Base-by-base conservation (phyloP, 176 grass and related monocot species). In the Carex littledalei region DNA sequence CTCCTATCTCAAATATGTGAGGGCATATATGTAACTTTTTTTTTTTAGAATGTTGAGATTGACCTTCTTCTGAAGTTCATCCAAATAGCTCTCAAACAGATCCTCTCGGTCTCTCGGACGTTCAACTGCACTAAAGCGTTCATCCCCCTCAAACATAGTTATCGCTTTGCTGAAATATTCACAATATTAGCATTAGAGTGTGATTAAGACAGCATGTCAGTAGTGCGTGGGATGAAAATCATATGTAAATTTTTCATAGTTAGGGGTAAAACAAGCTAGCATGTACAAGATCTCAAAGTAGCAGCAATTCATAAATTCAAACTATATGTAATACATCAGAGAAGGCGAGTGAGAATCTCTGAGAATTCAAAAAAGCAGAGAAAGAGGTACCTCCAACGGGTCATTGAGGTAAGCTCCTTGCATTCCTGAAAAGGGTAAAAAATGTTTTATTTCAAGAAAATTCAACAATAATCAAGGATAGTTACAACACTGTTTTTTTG, bases 31-130 rank as follows among this genome's bases (percentile, higher is more conserved):
- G 2, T 7, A 18, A 39, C 3, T 67, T 5, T 15, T 34, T 67
- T 84, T 65, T 72, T 79, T 65, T 50, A 73, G 62, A 32, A 47
- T 39, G 86, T 45, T 72, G 52, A 63, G 53, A 78, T 67, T 8
- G 82, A 99, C 96, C 96, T 99, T 94, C 79, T 99, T 99, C 66
- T 95, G 96, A 41, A 99, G 96, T 37, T 99, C 93, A 22, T 86
- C 85, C n/a, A 95, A 57, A 91, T 99, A 99, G 63, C 81, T 92
- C 84, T 99, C 96, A 88, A 94, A 99, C 71, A 99, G 87, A 87
- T 99, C 93, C 87, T 99, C 96, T 64, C 93, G 93, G 15, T 99
- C 96, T 88, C 89, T 95, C 43, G 88, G 20, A 65, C 93, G 91
- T 24, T 95, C 93, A 69, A 95, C 89, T 20, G 91, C 91, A 89